A percentile compares a stretch with the other conserved stretches of the same genome.
phyloP scores from a whole-genome alignment of 805 yeast species.

The Ogataea saltuana region DNA sequence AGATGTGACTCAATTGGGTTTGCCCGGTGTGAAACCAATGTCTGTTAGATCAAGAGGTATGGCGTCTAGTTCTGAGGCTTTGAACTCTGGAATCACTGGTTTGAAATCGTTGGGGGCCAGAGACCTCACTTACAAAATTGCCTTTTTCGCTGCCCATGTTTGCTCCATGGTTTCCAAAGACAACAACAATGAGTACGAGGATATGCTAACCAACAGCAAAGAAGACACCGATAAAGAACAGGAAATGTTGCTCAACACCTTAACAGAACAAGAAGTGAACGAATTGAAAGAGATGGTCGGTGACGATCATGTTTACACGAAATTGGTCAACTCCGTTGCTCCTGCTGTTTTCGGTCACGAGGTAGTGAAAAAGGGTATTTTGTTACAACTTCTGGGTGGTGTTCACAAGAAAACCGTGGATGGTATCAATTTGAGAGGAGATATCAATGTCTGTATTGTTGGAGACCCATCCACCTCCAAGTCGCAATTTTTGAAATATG shows the following conservation, averaged over 20 bases:
- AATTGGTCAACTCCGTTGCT: constrained; percentile 83
- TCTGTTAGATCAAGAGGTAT: constrained; percentile 60
- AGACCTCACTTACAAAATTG: constrained; percentile 87
- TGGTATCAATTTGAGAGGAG: constrained; percentile 94
- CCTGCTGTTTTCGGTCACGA: constrained; percentile 98
- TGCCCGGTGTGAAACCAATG: constrained; percentile 92
- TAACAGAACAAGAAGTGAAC: constrained; percentile 77
- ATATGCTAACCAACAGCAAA: constrained; percentile 13
- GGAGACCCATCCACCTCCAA: constrained; percentile 98
- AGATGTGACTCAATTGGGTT: constrained; percentile 87
- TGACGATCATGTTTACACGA: constrained; percentile 80
- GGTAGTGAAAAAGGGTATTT: constrained; percentile 85
- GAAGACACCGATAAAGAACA: constrained; percentile 68
- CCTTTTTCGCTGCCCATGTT: constrained; percentile 91
- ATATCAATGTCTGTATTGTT: constrained; percentile 91
- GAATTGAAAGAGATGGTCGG: constrained; percentile 90
- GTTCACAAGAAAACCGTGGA: constrained; percentile 93
- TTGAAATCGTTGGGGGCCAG: constrained; percentile 89
- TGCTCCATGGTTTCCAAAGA: constrained; percentile 53
- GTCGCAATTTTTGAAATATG: constrained; percentile 93
- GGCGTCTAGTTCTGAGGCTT: constrained; percentile 58
- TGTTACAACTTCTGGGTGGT: constrained; percentile 89
- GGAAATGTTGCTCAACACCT: constrained; percentile 72
- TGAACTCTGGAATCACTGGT: constrained; percentile 86
- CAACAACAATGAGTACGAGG: constrained; percentile 28